phyloP scores from a whole-genome alignment of 768 basidiomycete species.

The Russula foetens region DNA sequence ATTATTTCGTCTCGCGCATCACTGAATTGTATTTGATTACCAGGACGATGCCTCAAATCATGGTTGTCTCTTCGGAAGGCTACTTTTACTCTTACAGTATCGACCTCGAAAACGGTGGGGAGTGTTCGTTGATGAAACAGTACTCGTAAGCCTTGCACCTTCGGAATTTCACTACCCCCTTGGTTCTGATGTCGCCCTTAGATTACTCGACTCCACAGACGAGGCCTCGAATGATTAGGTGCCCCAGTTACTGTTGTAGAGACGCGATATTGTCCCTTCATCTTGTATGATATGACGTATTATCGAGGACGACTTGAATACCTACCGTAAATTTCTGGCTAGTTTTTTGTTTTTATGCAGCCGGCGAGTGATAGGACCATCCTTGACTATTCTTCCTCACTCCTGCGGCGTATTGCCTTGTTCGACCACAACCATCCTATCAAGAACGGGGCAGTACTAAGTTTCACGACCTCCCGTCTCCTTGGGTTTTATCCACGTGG shows the following conservation, averaged over 20 bases:
- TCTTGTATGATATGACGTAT: conserved; percentile 10
- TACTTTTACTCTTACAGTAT: conserved; percentile 95
- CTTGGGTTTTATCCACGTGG: too few relatives aligned
- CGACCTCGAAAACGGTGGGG: conserved; percentile 92
- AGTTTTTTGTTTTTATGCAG: background rate
- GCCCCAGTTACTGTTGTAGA: background rate
- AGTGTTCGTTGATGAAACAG: conserved; percentile 92
- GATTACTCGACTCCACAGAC: conserved; percentile 25
- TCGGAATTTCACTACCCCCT: background rate
- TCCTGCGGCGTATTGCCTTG: too few relatives aligned
- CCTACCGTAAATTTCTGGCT: conserved; percentile 1
- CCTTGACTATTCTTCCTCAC: too few relatives aligned
- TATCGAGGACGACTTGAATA: background rate
- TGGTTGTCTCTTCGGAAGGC: conserved; percentile 94
- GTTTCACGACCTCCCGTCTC: too few relatives aligned
- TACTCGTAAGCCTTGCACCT: conserved; percentile 50
- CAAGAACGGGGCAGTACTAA: too few relatives aligned
- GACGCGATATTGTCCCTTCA: background rate
- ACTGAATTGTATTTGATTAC: background rate
- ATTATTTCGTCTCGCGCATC: background rate
- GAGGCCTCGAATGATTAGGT: conserved; percentile 17
- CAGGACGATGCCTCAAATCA: conserved; percentile 91
- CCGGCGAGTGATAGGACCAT: too few relatives aligned
- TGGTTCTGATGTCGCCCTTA: conserved; percentile 1
- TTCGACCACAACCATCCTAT: too few relatives aligned